Percentiles rank a stretch among this genome's conserved stretches.
Evolutionary conservation across 495 filamentous ascomycete genomes (phyloP).

Genomic region (Cercophora samala): DNA sequence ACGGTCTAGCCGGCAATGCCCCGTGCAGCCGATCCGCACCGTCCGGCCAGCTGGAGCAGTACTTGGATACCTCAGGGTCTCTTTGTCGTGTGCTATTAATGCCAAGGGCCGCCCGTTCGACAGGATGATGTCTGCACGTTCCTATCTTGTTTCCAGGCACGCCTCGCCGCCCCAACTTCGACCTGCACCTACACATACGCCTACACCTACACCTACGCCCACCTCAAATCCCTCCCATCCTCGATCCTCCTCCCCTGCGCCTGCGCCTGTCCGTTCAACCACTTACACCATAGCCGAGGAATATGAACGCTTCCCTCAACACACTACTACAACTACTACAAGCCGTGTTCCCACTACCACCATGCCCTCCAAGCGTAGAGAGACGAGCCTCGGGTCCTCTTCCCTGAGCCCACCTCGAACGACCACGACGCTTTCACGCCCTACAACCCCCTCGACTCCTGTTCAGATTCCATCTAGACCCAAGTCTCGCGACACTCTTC

Average conservation of each 20-base stretch:
- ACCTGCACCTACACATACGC: conserved; percentile 8
- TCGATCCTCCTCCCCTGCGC: background rate
- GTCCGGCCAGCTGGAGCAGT: conserved; percentile 16
- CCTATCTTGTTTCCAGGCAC: conserved; percentile 35
- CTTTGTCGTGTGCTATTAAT: conserved; percentile 15
- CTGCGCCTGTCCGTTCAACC: background rate
- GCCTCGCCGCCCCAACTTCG: conserved; percentile 7
- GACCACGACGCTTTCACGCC: conserved; percentile 34
- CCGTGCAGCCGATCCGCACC: conserved; percentile 23
- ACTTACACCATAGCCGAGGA: conserved; percentile 11
- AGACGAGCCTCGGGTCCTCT: conserved; percentile 25
- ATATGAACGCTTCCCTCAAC: conserved; percentile 29
- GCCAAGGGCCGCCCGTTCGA: conserved; percentile 19
- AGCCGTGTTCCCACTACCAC: conserved; percentile 14
- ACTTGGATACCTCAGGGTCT: background rate
- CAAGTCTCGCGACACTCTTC: conserved; percentile 33
- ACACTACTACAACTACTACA: conserved; percentile 14
- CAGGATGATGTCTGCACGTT: conserved; percentile 42
- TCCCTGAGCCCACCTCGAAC: conserved; percentile 29
- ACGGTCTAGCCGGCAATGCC: conserved; percentile 25
- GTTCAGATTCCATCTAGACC: conserved; percentile 45
- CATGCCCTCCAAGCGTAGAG: conserved; percentile 33
- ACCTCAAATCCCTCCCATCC: too few relatives aligned
- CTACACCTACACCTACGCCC: background rate
- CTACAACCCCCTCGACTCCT: conserved; percentile 41